These are phyloP conservation scores for Vinca major DNA, from an alignment of 305 asterid species.

Conservation along the genomic window DNA sequence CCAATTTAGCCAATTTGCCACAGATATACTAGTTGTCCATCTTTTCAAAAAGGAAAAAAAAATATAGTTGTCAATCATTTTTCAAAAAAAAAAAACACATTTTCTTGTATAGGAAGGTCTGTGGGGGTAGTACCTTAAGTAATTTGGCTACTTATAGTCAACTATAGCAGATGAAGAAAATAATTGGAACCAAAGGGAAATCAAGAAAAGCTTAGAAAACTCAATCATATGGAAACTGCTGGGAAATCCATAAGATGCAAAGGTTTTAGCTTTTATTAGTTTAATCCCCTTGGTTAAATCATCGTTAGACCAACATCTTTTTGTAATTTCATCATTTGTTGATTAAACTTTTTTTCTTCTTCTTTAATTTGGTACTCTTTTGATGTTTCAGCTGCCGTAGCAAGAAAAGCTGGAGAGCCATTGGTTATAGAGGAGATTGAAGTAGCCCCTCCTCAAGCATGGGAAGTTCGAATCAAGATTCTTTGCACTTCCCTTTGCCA, in stretches of 20 bases:
- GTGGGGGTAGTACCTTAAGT: neutral
- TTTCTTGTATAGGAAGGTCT: too few species aligned
- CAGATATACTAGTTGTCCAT: too few species aligned
- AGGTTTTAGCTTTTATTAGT: conserved; percentile 17
- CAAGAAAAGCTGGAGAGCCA: conserved; percentile 34
- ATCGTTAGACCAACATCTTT: neutral
- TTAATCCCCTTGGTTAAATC: too few species aligned
- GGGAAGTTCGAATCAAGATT: conserved; percentile 45
- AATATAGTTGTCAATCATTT: too few species aligned
- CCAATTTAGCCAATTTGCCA: too few species aligned
- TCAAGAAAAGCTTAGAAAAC: neutral
- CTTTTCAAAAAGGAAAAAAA: too few species aligned
- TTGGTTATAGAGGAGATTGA: conserved; percentile 34
- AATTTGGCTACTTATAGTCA: neutral
- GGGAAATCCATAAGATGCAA: conserved; percentile 32
- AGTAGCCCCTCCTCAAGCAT: conserved; percentile 33
- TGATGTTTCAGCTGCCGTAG: conserved; percentile 30
- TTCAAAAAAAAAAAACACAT: too few species aligned
- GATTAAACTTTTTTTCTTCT: neutral
- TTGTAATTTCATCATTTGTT: neutral
- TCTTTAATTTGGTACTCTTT: neutral
- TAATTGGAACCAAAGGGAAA: neutral
- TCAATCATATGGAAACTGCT: conserved; percentile 18
- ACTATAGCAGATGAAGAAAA: neutral
- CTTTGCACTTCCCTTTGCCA: conserved; percentile 40